Evolutionary conservation across 1,284 basidiomycete species (phyloP).

Genomic region (Ceratobasidium sp.): DNA sequence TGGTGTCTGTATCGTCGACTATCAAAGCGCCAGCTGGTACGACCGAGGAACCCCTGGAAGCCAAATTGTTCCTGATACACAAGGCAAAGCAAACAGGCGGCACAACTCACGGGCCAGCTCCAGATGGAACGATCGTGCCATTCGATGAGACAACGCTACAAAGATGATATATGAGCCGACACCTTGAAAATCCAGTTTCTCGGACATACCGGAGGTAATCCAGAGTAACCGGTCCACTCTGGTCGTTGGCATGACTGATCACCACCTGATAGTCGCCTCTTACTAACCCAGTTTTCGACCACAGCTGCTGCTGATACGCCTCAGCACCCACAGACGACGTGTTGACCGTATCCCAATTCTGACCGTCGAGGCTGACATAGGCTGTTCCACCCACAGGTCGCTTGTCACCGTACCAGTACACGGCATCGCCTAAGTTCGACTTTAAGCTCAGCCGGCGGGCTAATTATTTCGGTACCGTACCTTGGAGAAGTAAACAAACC

Average conservation of each 20-base stretch:
- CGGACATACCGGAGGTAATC: slow-evolving; percentile 8
- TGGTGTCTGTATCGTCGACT: not conserved
- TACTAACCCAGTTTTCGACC: slow-evolving; percentile 4
- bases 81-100: not conserved
- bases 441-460: not conserved
- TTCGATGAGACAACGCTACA: not conserved
- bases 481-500: not conserved
- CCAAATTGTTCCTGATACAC: not conserved
- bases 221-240: not conserved
- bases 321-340: not conserved
- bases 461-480: not conserved
- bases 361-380: not conserved
- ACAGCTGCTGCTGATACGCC: slow-evolving; percentile 10
- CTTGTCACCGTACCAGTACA: slow-evolving; percentile 9
- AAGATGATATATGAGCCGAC: not conserved
- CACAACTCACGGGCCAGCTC: slow-evolving; percentile 1
- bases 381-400: not conserved
- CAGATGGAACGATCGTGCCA: not conserved
- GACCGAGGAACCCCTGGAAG: not conserved
- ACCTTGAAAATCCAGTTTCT: not conserved
- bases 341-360: not conserved
- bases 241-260: not conserved
- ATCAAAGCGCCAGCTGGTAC: not conserved
- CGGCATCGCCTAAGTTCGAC: not conserved
- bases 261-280: slow-evolving; percentile 6